Percentiles rank a stretch among this genome's conserved stretches.
Evolutionary conservation across 2,329 filamentous ascomycete genomes (phyloP).

Genomic region (Colletotrichum sp.): DNA sequence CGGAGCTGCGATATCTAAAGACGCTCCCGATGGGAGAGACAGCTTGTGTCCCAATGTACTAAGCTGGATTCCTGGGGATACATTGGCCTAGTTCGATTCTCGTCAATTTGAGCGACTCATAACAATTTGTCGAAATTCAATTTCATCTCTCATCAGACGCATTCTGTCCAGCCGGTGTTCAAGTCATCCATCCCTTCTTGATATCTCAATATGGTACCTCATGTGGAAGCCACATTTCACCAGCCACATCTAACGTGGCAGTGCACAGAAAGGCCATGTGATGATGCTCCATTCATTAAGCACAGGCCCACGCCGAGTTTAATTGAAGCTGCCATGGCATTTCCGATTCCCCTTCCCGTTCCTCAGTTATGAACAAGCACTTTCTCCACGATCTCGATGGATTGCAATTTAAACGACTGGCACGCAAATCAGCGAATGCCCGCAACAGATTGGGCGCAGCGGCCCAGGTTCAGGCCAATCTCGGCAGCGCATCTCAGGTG

Average conservation of each 20-base stretch:
- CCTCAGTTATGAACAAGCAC: background rate
- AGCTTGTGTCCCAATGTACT: fast-evolving
- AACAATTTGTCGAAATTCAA: background rate
- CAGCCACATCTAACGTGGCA: background rate
- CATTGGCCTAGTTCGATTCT: background rate
- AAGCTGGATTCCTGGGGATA: fast-evolving
- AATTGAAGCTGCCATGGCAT: background rate
- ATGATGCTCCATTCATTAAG: background rate
- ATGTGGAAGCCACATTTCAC: background rate
- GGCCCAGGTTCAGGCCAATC: background rate
- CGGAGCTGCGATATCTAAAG: background rate
- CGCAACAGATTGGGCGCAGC: background rate
- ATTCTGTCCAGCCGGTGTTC: too few relatives aligned
- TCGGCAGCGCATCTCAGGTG: background rate
- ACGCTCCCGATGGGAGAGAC: background rate
- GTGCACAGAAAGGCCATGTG: background rate
- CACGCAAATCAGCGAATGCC: background rate
- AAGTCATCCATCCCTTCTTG: background rate
- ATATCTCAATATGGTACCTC: background rate
- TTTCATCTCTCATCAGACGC: background rate
- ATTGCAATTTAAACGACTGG: background rate
- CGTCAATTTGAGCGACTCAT: too few relatives aligned
- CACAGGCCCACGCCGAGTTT: background rate
- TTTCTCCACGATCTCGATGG: background rate
- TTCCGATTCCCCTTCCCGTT: background rate